Percentiles rank a stretch among this genome's conserved stretches.
phyloP scores from a whole-genome alignment of 108 stramenopile species.

The Aureococcus anophagefferens region DNA sequence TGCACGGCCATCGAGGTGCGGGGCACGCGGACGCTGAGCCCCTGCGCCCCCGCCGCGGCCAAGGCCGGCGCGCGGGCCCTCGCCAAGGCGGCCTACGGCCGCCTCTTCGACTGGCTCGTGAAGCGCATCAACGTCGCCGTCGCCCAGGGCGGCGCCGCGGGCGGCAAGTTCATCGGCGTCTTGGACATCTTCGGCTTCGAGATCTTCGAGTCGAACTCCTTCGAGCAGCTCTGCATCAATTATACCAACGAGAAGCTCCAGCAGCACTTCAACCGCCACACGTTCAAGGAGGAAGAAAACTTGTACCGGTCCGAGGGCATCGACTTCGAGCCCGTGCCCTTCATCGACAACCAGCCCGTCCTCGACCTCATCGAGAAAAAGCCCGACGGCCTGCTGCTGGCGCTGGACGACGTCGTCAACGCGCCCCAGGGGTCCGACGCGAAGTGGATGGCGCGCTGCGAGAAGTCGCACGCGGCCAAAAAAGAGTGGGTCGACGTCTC shows the following conservation, averaged over 20 bases:
- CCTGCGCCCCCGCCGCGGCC: conserved; percentile 2
- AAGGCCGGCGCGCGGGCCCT: conserved; percentile 20
- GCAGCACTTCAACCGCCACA: conserved; percentile 78
- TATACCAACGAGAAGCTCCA: conserved; percentile 85
- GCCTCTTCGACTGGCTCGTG: conserved; percentile 34
- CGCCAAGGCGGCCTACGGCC: conserved; percentile 28
- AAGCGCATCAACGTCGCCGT: conserved; percentile 9
- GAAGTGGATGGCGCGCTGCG: conserved; percentile 28
- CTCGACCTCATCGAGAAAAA: conserved; percentile 76
- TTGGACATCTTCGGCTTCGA: conserved; percentile 29
- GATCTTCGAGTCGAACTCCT: conserved; percentile 47
- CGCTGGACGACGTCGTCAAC: conserved; percentile 43
- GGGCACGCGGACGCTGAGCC: background rate
- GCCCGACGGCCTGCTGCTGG: conserved; percentile 10
- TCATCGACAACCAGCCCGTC: conserved; percentile 41
- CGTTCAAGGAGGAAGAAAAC: conserved; percentile 71
- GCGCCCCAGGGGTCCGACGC: conserved; percentile 37
- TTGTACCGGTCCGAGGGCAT: conserved; percentile 71
- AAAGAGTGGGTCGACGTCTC: background rate
- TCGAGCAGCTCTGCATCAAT: conserved; percentile 94
- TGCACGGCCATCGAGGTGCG: background rate
- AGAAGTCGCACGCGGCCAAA: background rate
- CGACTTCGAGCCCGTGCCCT: conserved; percentile 62
- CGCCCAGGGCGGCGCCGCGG: background rate
- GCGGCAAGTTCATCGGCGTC: conserved; percentile 5